phyloP scores from a whole-genome alignment of 495 filamentous ascomycete species.

The Astrocystis sublimbata region DNA sequence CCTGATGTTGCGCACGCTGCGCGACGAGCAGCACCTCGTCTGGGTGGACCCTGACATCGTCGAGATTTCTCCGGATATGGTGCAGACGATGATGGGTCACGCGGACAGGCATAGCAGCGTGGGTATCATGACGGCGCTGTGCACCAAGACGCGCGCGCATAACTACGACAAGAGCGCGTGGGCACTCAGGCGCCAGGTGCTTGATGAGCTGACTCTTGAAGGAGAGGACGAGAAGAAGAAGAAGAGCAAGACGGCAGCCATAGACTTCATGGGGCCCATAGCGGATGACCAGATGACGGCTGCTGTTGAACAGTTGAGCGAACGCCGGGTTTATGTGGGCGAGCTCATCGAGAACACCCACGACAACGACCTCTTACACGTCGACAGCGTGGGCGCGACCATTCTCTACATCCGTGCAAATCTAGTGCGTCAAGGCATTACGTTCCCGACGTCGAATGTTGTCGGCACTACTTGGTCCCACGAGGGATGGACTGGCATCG shows the following conservation, averaged over 20 bases:
- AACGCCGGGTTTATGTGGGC: slow-evolving; percentile 20
- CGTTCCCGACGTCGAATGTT: slow-evolving; percentile 23
- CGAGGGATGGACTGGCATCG: slow-evolving; percentile 25
- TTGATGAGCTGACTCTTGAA: background rate
- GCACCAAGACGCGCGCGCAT: slow-evolving; percentile 21
- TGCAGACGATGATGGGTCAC: slow-evolving; percentile 26
- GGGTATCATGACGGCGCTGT: slow-evolving; percentile 27
- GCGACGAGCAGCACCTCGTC: slow-evolving; percentile 25
- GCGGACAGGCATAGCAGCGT: slow-evolving; percentile 17
- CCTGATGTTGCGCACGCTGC: slow-evolving; percentile 24
- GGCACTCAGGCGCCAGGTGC: background rate
- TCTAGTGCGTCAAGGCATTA: slow-evolving; percentile 25
- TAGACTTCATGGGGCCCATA: slow-evolving; percentile 41
- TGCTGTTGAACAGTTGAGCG: slow-evolving; percentile 38
- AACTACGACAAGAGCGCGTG: slow-evolving; percentile 31
- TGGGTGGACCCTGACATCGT: slow-evolving; percentile 29
- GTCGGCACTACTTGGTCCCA: slow-evolving; percentile 27
- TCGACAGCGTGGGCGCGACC: slow-evolving; percentile 27
- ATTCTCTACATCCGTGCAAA: slow-evolving; percentile 22
- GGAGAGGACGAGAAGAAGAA: background rate
- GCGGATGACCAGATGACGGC: slow-evolving; percentile 40
- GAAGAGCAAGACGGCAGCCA: slow-evolving; percentile 18
- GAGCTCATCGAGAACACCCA: slow-evolving; percentile 25
- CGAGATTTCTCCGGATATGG: slow-evolving; percentile 19
- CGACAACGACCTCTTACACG: slow-evolving; percentile 23